Conservation (phyloP, 202 grass and related monocot species). For the Brachypodium distachyon region DNA sequence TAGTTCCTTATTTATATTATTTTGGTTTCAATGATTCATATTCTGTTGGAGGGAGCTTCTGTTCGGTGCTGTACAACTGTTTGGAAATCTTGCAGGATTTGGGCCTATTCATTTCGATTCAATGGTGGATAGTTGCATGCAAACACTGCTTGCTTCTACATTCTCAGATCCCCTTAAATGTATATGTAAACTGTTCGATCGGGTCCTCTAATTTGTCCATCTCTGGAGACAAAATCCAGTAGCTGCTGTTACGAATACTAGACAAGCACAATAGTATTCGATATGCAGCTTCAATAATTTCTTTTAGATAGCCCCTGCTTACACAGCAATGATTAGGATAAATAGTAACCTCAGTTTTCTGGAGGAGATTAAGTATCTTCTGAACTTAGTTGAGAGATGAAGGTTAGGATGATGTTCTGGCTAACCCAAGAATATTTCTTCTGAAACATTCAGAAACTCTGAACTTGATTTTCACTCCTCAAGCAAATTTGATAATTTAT, state of each 20-base stretch:
- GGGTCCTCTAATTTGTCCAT: background rate
- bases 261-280: background rate
- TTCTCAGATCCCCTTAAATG: background rate
- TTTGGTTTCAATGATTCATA: background rate
- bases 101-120: slow-evolving; percentile 2
- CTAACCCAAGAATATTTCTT: background rate
- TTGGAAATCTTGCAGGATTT: background rate
- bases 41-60: background rate
- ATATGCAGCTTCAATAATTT: background rate
- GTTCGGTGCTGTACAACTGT: background rate
- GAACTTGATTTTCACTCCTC: background rate
- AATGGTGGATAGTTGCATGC: background rate
- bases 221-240: slow-evolving; percentile 15
- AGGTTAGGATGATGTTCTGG: background rate
- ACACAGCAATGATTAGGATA: background rate
- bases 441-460: background rate
- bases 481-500: background rate
- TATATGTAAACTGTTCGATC: background rate
- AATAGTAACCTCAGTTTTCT: background rate
- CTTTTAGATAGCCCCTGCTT: background rate
- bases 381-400: background rate
- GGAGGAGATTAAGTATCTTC: background rate
- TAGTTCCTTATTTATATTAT: background rate
- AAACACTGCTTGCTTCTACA: background rate
- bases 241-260: slow-evolving; percentile 9